Conservation (phyloP, 768 basidiomycete genomes). For the Pulveroboletus ravenelii region DNA sequence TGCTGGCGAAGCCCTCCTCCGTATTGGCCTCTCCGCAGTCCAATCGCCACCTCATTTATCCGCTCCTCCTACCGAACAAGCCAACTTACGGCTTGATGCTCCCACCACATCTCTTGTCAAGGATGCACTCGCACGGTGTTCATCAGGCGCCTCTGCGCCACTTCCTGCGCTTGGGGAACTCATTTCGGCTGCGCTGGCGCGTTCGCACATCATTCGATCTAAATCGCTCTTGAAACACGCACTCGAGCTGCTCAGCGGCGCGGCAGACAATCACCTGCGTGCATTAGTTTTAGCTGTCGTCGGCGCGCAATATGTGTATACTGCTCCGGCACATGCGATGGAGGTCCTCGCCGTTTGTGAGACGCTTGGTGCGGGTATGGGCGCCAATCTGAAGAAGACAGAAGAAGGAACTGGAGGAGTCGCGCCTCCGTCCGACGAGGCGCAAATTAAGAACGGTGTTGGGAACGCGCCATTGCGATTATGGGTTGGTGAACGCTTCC, state of each 20-base stretch:
- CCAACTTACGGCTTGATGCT: slow-evolving; percentile 13
- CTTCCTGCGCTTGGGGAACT: slow-evolving; percentile 12
- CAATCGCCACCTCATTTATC: slow-evolving; percentile 2
- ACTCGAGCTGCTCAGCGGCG: slow-evolving; percentile 49
- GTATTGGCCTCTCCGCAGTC: slow-evolving; percentile 38
- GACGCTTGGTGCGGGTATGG: slow-evolving; percentile 67
- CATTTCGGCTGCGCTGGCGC: slow-evolving; percentile 18
- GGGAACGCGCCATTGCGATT: slow-evolving; percentile 64
- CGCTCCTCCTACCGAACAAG: background rate
- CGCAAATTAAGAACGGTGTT: slow-evolving; percentile 29
- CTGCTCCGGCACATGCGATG: slow-evolving; percentile 63
- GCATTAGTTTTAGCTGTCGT: slow-evolving; percentile 65
- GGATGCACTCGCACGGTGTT: slow-evolving; percentile 26
- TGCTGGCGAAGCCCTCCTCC: slow-evolving; percentile 48
- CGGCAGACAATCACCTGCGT: slow-evolving; percentile 70
- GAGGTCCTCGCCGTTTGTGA: slow-evolving; percentile 63
- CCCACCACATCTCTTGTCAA: slow-evolving; percentile 18
- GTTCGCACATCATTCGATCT: slow-evolving; percentile 26
- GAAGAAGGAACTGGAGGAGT: slow-evolving; percentile 3
- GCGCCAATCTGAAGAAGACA: slow-evolving; percentile 32
- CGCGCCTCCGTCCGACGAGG: background rate
- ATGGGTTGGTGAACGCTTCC: slow-evolving; percentile 69
- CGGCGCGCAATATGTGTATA: slow-evolving; percentile 67
- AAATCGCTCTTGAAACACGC: slow-evolving; percentile 51
- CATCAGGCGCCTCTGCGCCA: slow-evolving; percentile 17